Conservation (phyloP, 2,329 filamentous ascomycete species). For the Alternaria metachromatica region DNA sequence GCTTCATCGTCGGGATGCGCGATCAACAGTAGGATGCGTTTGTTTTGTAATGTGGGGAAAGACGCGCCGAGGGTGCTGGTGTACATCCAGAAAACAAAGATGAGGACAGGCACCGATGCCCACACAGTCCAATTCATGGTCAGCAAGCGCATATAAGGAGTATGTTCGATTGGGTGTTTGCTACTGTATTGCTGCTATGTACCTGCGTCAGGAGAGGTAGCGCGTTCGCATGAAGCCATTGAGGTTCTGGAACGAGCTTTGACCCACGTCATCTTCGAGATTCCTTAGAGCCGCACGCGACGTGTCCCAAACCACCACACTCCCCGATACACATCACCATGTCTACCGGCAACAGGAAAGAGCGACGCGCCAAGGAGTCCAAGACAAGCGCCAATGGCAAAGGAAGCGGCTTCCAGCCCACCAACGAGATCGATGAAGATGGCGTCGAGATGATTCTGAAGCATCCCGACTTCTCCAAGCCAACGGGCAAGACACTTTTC, state of each 20-base stretch:
- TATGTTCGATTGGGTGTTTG: background rate
- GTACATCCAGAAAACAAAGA: constrained; percentile 56
- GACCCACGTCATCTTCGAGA: constrained; percentile 20
- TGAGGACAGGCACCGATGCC: constrained; percentile 50
- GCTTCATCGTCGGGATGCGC: constrained; percentile 98
- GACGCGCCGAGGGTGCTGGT: constrained; percentile 54
- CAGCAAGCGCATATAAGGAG: background rate
- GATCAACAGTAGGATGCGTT: constrained; percentile 90
- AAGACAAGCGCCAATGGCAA: constrained; percentile 21
- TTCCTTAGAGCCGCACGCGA: constrained; percentile 29
- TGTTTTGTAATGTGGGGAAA: constrained; percentile 75
- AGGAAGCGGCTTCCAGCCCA: constrained; percentile 49
- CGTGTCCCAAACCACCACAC: constrained; percentile 14
- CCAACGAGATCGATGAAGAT: constrained; percentile 47
- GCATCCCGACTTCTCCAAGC: constrained; percentile 71
- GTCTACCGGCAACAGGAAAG: constrained; percentile 53
- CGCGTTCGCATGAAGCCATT: background rate
- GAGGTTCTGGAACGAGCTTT: constrained; percentile 16
- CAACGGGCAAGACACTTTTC: constrained; percentile 71
- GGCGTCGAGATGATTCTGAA: constrained; percentile 66
- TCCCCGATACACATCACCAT: constrained; percentile 18
- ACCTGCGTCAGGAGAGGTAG: background rate
- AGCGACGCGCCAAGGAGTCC: constrained; percentile 51
- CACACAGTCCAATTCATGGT: constrained; percentile 52
- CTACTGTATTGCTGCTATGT: background rate